Percentiles rank a stretch among this genome's conserved stretches.
phyloP scores from a whole-genome alignment of 495 filamentous ascomycete species.

The Hypoxylon perforatum region DNA sequence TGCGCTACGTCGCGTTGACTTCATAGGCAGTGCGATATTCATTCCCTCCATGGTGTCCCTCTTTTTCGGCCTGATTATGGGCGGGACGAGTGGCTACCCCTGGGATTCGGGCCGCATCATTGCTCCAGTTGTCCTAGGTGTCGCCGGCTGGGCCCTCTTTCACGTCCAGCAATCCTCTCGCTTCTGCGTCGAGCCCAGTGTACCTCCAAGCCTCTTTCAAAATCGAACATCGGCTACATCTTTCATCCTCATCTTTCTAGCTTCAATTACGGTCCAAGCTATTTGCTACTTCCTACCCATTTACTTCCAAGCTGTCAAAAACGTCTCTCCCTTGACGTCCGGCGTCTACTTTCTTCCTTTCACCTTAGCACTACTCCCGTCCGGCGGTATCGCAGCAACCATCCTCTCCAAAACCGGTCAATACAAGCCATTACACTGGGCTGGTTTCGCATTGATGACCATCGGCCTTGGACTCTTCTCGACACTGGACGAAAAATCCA shows the following conservation, averaged over 20 bases:
- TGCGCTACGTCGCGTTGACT: background rate
- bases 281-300: slow-evolving; percentile 61
- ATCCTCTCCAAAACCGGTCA: slow-evolving; percentile 51
- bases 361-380: slow-evolving; percentile 5
- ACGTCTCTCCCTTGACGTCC: slow-evolving; percentile 53
- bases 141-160: background rate
- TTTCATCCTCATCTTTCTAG: slow-evolving; percentile 33
- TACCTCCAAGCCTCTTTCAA: slow-evolving; percentile 37
- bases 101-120: background rate
- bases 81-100: background rate
- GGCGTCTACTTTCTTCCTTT: slow-evolving; percentile 60
- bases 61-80: background rate
- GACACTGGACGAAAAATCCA: slow-evolving; percentile 34
- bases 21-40: background rate
- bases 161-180: background rate
- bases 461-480: slow-evolving; percentile 55
- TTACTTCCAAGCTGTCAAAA: slow-evolving; percentile 72
- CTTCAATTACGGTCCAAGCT: slow-evolving; percentile 5
- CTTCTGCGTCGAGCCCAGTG: slow-evolving; percentile 20
- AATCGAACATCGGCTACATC: slow-evolving; percentile 38
- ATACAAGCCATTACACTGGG: slow-evolving; percentile 52
- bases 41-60: background rate
- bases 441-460: slow-evolving; percentile 47
- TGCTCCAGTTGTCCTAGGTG: background rate
- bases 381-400: slow-evolving; percentile 41